Conservation (phyloP, 176 grass and related monocot genomes). For the Musa acuminata region DNA sequence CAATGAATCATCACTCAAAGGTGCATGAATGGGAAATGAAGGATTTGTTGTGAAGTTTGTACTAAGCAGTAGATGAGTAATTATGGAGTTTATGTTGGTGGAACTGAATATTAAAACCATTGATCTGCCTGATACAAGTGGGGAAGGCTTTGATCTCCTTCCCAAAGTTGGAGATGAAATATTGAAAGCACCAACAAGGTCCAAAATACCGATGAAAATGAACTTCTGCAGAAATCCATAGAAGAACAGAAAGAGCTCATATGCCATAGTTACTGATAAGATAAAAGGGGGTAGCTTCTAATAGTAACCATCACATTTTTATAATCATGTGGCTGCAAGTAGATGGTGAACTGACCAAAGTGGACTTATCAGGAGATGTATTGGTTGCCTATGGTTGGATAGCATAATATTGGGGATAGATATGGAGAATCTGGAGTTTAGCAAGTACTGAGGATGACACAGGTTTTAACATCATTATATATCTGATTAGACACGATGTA, state of each 20-base stretch:
- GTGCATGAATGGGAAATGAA: slow-evolving; percentile 26
- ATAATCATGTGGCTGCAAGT: too few species aligned
- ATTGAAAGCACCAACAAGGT: background rate
- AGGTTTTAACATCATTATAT: background rate
- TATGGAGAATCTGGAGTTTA: background rate
- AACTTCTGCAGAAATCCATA: too few species aligned
- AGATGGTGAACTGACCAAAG: background rate
- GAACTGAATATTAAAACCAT: background rate
- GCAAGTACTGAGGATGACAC: background rate
- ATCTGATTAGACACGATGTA: too few species aligned
- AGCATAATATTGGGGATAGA: background rate
- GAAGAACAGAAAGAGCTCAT: too few species aligned
- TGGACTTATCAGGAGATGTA: background rate
- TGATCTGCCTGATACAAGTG: background rate
- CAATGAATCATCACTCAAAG: background rate
- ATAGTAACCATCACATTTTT: background rate
- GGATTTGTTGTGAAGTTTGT: slow-evolving; percentile 24
- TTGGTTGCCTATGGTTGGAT: background rate
- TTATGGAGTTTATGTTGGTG: background rate
- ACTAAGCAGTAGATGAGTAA: background rate
- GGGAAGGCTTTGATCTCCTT: background rate
- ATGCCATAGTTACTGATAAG: too few species aligned
- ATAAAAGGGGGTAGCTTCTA: too few species aligned
- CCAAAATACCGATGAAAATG: too few species aligned
- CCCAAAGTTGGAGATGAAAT: background rate